Evolutionary conservation across 129 eudicot genomes (phyloP), one percentile per base, ranked within the genome.

Genomic region (Kitagawia praeruptora): DNA sequence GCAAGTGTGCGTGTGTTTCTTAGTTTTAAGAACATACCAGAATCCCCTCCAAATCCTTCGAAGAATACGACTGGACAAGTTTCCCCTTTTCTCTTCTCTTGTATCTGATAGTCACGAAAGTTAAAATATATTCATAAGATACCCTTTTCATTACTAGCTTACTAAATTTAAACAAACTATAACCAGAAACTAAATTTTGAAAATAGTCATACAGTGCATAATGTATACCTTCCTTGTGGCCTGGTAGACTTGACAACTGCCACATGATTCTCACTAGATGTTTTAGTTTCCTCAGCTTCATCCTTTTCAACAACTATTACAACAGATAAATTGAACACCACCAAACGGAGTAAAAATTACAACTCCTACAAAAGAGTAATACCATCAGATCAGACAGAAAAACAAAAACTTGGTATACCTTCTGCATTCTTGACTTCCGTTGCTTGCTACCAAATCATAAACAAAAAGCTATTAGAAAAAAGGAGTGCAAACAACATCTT

Each of bases 21-120:
- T 23, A 4, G 77, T 44, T 45, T 14, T 10, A 13, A 76, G 82
- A 86, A 80, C 97, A 40, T 82, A 95, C 99, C 85, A 95, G 91
- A 41, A 95, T 95, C 79, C 94, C 96, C 82, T 89, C 93, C 84
- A 95, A 93, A 86, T 95, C 96, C 90, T 87, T 74, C 48, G 91
- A 66, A 70, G 96, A 87, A 81, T 92, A 92, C 25, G 84, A 79
- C 19, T 86, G 80, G 23, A 94, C 97, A 78, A 70, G 84, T 80
- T 92, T 95, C 80, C 91, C 99, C 82, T 82, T 89, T 84, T 92
- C 97, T 81, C 97, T 87, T 86, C 84, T 90, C 87, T 86, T 83
- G 85, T 95, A 92, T 80, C 99, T 95, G 84, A 77, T 72, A 41
- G 25, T 78, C 71, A 67, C 19, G 19, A 11, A 27, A 73, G 70